A percentile compares a stretch with the other conserved stretches of the same genome.
Conservation (phyloP, 2,329 filamentous ascomycete genomes). For the Tympanopsis confertula region DNA sequence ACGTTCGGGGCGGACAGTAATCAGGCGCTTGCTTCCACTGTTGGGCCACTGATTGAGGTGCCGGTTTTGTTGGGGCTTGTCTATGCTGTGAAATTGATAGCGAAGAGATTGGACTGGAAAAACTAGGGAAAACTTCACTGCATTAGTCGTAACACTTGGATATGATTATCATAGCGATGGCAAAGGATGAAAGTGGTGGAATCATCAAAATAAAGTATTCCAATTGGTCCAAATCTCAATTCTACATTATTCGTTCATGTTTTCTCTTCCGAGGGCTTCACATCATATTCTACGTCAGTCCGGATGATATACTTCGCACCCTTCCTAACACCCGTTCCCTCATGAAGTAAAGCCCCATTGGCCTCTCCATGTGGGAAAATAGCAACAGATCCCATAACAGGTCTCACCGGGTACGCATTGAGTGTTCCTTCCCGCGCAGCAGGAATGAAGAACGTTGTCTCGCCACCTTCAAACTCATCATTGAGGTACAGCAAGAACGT, state of each 20-base stretch:
- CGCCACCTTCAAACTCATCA: slow-evolving; percentile 60
- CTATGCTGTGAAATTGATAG: background rate
- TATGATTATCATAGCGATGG: background rate
- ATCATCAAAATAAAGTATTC: too few species aligned
- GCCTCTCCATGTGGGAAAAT: slow-evolving; percentile 62
- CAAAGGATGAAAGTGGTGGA: too few species aligned
- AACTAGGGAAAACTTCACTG: too few species aligned
- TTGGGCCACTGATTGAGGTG: slow-evolving; percentile 48
- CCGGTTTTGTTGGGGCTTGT: slow-evolving; percentile 35
- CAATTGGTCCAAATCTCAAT: too few species aligned
- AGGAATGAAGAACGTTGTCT: slow-evolving; percentile 62
- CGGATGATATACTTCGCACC: slow-evolving; percentile 59
- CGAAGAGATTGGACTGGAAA: background rate
- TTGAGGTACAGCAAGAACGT: slow-evolving; percentile 62
- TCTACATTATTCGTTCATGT: too few species aligned
- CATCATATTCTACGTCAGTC: slow-evolving; percentile 61
- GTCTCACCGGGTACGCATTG: slow-evolving; percentile 58
- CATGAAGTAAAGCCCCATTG: slow-evolving; percentile 52
- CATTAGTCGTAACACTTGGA: too few species aligned
- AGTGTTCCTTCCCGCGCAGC: slow-evolving; percentile 50
- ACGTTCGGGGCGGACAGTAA: slow-evolving; percentile 35
- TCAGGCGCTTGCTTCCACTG: slow-evolving; percentile 45
- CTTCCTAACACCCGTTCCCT: slow-evolving; percentile 58
- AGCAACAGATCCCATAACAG: slow-evolving; percentile 56
- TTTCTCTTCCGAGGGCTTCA: too few species aligned